phyloP scores from a whole-genome alignment of 768 basidiomycete species.

The Infundibulicybe gibba region DNA sequence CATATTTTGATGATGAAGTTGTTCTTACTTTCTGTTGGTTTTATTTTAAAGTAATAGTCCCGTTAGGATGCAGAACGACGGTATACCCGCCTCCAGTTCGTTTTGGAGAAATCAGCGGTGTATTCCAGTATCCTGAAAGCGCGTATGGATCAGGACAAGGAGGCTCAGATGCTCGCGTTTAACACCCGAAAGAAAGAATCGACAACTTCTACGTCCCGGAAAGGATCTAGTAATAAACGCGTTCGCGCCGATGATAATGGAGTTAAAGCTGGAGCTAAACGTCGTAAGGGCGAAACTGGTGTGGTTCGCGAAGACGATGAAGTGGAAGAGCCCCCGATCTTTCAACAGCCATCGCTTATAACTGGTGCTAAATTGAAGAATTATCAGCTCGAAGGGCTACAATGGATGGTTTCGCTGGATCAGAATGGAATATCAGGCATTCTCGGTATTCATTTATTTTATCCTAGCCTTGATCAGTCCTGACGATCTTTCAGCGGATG shows the following conservation, averaged over 20 bases:
- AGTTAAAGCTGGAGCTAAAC: constrained; percentile 12
- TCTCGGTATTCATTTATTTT: constrained; percentile 38
- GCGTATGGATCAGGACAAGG: constrained; percentile 67
- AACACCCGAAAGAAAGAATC: constrained; percentile 7
- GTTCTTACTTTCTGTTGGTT: too few species aligned
- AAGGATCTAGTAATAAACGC: constrained; percentile 16
- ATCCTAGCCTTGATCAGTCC: background rate
- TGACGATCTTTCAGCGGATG: constrained; percentile 61
- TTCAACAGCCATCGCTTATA: constrained; percentile 73
- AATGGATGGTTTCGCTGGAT: constrained; percentile 91
- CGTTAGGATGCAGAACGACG: constrained; percentile 48
- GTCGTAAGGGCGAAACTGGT: constrained; percentile 15
- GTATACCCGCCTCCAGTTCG: constrained; percentile 51
- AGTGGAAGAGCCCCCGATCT: constrained; percentile 30
- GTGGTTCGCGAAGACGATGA: constrained; percentile 11
- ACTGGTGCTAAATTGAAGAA: constrained; percentile 85
- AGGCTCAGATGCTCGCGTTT: constrained; percentile 16
- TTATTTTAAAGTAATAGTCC: background rate
- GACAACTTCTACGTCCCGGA: background rate
- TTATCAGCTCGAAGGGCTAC: constrained; percentile 91
- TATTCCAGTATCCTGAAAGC: constrained; percentile 69
- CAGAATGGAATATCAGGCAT: constrained; percentile 84
- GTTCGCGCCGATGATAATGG: constrained; percentile 11
- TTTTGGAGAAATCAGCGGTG: constrained; percentile 74
- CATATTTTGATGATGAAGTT: constrained; percentile 3